Conservation (phyloP, 2,329 filamentous ascomycete species). For the Diaporthe humulicola region DNA sequence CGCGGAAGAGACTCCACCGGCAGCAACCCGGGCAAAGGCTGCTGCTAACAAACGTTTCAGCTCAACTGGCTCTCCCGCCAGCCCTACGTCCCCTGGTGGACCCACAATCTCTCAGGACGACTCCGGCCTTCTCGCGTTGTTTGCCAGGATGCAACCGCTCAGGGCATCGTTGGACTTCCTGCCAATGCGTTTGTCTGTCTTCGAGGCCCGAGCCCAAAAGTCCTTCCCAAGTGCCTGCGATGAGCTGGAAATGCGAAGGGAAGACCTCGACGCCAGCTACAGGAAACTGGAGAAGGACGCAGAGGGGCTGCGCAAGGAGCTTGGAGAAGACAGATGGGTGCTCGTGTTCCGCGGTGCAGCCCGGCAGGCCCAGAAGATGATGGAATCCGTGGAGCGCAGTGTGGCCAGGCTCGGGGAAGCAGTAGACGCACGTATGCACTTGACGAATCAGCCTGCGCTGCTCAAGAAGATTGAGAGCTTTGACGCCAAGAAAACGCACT, state of each 20-base stretch:
- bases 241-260: slow-evolving; percentile 83
- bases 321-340: slow-evolving; percentile 96
- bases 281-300: slow-evolving; percentile 91
- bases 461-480: slow-evolving; percentile 92
- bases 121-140: slow-evolving; percentile 87
- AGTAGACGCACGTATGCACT: slow-evolving; percentile 79
- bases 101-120: slow-evolving; percentile 80
- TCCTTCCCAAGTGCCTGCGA: slow-evolving; percentile 93
- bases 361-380: slow-evolving; percentile 94
- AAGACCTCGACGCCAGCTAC: slow-evolving; percentile 85
- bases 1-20: slow-evolving; percentile 84
- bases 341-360: slow-evolving; percentile 95
- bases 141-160: slow-evolving; percentile 94
- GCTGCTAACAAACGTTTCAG: slow-evolving; percentile 74
- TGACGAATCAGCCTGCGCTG: slow-evolving; percentile 78
- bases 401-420: slow-evolving; percentile 85
- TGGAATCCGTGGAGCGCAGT: slow-evolving; percentile 92
- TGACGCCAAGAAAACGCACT: slow-evolving; percentile 94
- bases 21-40: slow-evolving; percentile 62
- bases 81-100: slow-evolving; percentile 71
- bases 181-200: slow-evolving; percentile 92
- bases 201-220: slow-evolving; percentile 80
- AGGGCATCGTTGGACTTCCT: slow-evolving; percentile 94
- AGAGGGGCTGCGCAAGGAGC: slow-evolving; percentile 87
- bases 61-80: slow-evolving; percentile 73